Percentiles rank a stretch among this genome's conserved stretches.
Conservation (phyloP, 768 basidiomycete species). For the Suillus subalutaceus region DNA sequence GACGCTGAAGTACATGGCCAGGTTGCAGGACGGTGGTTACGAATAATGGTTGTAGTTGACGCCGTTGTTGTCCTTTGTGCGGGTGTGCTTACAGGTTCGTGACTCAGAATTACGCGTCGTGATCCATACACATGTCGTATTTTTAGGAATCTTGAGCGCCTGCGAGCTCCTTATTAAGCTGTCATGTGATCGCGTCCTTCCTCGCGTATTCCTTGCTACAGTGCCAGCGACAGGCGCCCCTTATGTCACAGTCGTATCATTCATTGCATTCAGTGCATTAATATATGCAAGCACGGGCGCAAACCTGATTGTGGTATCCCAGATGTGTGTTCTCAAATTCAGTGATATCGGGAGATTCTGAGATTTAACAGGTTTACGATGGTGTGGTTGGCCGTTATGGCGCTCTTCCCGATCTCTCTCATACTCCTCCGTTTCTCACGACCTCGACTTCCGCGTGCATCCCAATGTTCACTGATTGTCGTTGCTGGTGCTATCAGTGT, state of each 20-base stretch:
- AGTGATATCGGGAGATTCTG: background rate
- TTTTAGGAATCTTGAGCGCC: conserved; percentile 56
- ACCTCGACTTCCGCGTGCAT: conserved; percentile 52
- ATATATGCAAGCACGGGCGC: conserved; percentile 64
- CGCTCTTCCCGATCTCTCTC: conserved; percentile 61
- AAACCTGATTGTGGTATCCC: conserved; percentile 53
- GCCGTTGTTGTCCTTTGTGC: conserved; percentile 74
- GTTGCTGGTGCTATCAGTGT: conserved; percentile 48
- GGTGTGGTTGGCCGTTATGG: conserved; percentile 68
- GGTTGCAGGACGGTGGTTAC: conserved; percentile 64
- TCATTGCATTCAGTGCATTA: conserved; percentile 49
- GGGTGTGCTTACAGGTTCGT: conserved; percentile 66
- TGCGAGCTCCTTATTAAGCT: conserved; percentile 62
- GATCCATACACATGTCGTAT: conserved; percentile 7
- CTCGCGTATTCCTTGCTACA: conserved; percentile 48
- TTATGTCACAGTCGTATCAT: conserved; percentile 53
- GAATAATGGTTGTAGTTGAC: conserved; percentile 65
- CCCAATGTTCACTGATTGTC: conserved; percentile 41
- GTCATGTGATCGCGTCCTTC: conserved; percentile 62
- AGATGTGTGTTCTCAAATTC: conserved; percentile 45
- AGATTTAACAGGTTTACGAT: conserved; percentile 57
- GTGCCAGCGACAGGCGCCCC: conserved; percentile 55
- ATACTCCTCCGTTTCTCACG: conserved; percentile 68
- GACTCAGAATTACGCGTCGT: background rate
- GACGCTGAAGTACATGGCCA: conserved; percentile 23